Base-by-base conservation (phyloP, 208 protist species). In the Plasmodiophora brassicae region DNA sequence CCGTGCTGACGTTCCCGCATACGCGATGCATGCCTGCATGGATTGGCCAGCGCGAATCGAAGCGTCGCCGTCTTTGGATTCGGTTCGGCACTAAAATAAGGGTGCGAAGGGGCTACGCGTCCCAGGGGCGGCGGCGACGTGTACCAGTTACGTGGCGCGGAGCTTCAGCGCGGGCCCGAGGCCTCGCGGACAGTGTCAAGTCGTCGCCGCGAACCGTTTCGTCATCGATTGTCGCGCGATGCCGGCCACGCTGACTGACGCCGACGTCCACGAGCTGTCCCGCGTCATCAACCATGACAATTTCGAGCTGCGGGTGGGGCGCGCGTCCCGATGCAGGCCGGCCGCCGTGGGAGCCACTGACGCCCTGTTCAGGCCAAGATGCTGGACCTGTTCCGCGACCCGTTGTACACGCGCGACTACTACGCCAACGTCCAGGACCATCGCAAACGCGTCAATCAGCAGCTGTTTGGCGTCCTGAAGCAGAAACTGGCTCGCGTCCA, bases 321-420 rank as follows among this genome's bases (percentile, higher is more conserved):
- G 65, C 32, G 65, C 14, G 50, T 57, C 50, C 20, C 50, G 20
- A 25, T 57, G 50, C 50, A 28, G 50, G 50, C 50, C 14, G 50
- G 50, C 25, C 14, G 50, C 14, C 50, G 25, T 25, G 25, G 50
- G 14, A 57, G 50, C 25, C 25, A 28, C 50, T 57, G 20, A 57
- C 14, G 14, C 25, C 25, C 50, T 14, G 14, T 32, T 38, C n/a
- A 78, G 65, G 65, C 65, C 14, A 32, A 78, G 5, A 78, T 78
- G 65, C n/a, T 78, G n/a, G 65, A 78, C 10, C 20, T 32, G 5
- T 78, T 78, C n/a, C 65, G 65, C 14, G 65, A 78, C 41, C 65
- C 65, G 20, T 78, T 78, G 65, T 78, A 44, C n/a, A 78, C 10
- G n/a, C 65, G 65, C 5, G 65, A 78, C 41, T 78, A 78, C 65